Evolutionary conservation across 768 basidiomycete genomes (phyloP).

Genomic region (Pilatotrama ljubarskyi): DNA sequence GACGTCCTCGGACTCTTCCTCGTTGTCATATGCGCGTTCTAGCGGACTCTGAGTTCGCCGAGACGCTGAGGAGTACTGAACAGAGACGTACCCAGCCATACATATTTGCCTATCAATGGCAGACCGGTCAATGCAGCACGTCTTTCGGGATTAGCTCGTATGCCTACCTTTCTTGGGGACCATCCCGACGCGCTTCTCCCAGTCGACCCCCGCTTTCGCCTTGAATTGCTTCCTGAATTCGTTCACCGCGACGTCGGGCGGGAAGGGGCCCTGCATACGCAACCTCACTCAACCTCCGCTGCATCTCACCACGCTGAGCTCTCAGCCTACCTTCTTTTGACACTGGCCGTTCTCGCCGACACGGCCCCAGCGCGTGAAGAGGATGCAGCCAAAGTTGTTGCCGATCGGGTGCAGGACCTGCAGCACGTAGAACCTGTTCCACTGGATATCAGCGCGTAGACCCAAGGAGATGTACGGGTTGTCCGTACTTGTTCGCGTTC

Average conservation of each 20-base stretch:
- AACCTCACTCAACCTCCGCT: no score
- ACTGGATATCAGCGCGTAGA: no score
- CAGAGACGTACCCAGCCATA: conserved; percentile 48
- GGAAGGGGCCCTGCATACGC: conserved; percentile 47
- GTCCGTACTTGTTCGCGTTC: conserved; percentile 50
- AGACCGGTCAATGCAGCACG: not conserved
- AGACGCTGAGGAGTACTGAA: not conserved
- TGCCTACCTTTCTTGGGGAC: conserved; percentile 48
- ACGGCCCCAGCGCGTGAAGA: conserved; percentile 63
- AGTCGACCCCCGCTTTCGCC: conserved; percentile 48
- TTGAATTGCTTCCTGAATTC: conserved; percentile 66
- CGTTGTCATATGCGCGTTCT: conserved; percentile 24
- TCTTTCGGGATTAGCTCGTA: not conserved
- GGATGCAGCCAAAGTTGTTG: conserved; percentile 34
- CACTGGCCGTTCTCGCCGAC: conserved; percentile 56
- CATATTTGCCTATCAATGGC: conserved; percentile 53
- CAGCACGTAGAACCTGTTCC: conserved; percentile 63
- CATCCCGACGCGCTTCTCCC: conserved; percentile 55
- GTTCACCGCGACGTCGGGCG: conserved; percentile 38
- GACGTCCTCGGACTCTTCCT: conserved; percentile 32
- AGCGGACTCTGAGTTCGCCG: not conserved
- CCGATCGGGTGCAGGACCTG: conserved; percentile 55
- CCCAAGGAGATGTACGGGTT: no score
- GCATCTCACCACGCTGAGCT: no score
- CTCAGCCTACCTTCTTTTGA: conserved; percentile 44